Base-by-base conservation (phyloP, 1,284 basidiomycete genomes). In the Cryptococcus wingfieldii region DNA sequence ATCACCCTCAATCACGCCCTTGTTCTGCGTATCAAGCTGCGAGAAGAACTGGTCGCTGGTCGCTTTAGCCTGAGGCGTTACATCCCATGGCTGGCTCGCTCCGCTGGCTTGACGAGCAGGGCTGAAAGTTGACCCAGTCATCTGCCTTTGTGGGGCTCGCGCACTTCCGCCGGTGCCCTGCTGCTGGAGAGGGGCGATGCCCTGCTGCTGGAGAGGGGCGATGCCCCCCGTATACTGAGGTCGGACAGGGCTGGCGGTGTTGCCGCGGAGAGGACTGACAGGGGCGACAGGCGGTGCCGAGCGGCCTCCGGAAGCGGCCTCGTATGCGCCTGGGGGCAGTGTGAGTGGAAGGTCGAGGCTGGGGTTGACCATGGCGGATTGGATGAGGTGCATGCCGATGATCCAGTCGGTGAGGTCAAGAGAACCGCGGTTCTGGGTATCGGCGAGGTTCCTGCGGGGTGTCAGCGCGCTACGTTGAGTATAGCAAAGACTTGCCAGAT, bases 391-490 rank as follows among this genome's bases (percentile, higher is more conserved):
- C 96, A 99, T 97, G 51, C 90, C 96, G 69, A 99, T 86, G 62
- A 89, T 88, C 72, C 98, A 99, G 77, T 99, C 96, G 44, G 88
- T 83, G 23, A 86, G 80, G 72, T 98, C 96, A 58, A 99, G 84
- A 3, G 83, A 80, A 42, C 96, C 96, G 58, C 96, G 85, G 64
- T 89, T 84, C 75, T 94, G 90, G 1, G 93, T 95, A 76, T 99
- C 96, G 18, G 95, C 90, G 38, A 99, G 83, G 64, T 84, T 88
- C 92, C 91, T 94, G 66, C 14, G 13, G 14, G 50, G 8, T n/a
- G 25, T 46, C 44, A 31, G 10, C 31, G 31, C 31, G 42, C 23
- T 34, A 25, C 8, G 25, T 10, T 3, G 31, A 23, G n/a, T 38
- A 31, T 9, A 18, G 43, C n/a, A 14, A 9, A 10, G 23, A 54